Base-by-base conservation (phyloP, 2,329 filamentous ascomycete genomes). In the Calonectria crousiana region DNA sequence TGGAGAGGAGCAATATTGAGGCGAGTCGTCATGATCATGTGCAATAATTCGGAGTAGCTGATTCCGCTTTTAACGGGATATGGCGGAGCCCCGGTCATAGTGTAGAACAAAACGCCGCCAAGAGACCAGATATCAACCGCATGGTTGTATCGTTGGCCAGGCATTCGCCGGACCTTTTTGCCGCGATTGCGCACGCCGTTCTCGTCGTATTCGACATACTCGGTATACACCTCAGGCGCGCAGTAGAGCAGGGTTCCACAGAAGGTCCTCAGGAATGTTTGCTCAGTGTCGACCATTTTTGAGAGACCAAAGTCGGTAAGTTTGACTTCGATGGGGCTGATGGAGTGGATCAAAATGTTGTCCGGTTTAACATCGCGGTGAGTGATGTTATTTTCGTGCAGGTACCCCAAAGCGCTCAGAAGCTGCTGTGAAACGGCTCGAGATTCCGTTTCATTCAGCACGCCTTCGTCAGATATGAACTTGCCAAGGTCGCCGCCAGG, bases 361-460 rank as follows among this genome's bases (percentile, higher is more conserved):
- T 99, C 97, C 0, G 97, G 97, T 83, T 99, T 99, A 82, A 99
- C 95, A 84, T 99, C 97, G n/a, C 97, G 94, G 85, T 99, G 97
- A 0, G 96, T 98, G 79, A 99, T 98, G 81, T 94, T 95, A 80
- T 94, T 93, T 68, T 89, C 88, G 84, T 99, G 97, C 11, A 99
- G 88, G 83, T 99, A 98, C 36, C 92, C 92, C 67, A 99, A 87
- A 2, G 96, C 96, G 78, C 93, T 91, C 53, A 98, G 86, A 44
- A 98, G 90, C 83, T 98, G 95, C 26, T 86, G 83, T 1, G 95
- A 91, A 84, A 98, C 94, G 6, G 87, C 87, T 83, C 93, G 92
- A n/a, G 92, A 93, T 77, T 93, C 87, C 0, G 84, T 78, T 82
- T 98, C 96, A 0, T 88, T 85, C 66, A 98, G 90, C 0, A 88